phyloP scores from a whole-genome alignment of 192 early-diverging fungal species.

The Chytriomyces sp. region DNA sequence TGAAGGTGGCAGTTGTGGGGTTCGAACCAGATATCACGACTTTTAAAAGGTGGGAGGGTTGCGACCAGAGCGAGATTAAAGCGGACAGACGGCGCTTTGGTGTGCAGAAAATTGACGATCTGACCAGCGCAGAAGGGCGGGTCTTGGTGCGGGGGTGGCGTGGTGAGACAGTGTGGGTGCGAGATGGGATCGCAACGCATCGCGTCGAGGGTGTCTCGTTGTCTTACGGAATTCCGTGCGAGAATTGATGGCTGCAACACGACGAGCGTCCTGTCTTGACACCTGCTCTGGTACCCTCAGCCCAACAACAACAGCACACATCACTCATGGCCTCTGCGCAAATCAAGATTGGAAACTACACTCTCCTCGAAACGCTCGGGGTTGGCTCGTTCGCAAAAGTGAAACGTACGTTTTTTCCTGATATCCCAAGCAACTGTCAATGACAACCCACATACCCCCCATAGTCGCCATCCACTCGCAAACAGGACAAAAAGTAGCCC shows the following conservation, averaged over 20 bases:
- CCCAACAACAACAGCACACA: background rate
- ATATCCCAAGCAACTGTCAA: background rate
- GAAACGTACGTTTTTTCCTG: constrained; percentile 71
- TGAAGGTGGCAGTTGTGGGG: too few species aligned
- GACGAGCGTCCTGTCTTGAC: too few species aligned
- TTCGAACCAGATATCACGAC: background rate
- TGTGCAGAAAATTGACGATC: too few species aligned
- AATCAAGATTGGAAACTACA: constrained; percentile 83
- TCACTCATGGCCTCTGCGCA: constrained; percentile 46
- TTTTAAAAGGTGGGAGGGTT: background rate
- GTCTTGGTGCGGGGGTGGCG: too few species aligned
- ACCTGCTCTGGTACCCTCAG: background rate
- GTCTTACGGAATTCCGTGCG: too few species aligned
- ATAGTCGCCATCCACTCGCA: constrained; percentile 95
- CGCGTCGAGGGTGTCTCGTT: background rate
- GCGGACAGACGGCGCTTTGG: background rate
- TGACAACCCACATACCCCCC: background rate
- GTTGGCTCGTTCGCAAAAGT: constrained; percentile 98
- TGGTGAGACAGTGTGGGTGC: too few species aligned
- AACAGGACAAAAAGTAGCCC: constrained; percentile 93
- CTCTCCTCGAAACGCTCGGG: constrained; percentile 92
- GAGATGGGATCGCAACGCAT: too few species aligned
- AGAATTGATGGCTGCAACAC: too few species aligned
- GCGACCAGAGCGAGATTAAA: background rate
- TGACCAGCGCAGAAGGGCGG: too few species aligned